Base-by-base conservation (phyloP, 1,139 yeast species). In the Maudiozyma humilis region DNA sequence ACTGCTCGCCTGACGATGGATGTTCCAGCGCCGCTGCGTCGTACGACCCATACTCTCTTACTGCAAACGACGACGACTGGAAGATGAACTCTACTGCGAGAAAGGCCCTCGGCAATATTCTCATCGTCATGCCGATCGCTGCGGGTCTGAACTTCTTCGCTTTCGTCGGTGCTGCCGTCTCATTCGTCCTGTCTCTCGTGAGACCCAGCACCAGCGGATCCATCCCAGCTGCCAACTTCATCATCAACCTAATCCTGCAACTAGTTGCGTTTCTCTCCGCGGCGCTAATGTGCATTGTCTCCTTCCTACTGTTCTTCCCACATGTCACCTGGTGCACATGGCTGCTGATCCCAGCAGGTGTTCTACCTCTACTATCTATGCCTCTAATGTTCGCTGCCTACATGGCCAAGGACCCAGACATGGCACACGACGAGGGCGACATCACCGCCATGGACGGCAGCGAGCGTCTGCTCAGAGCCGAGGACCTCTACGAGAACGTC, bases 121-220 rank as follows among this genome's bases (percentile, higher is more conserved):
- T 91, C 44, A 76, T 89, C 38, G 77, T 86, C 16, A 88, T 84
- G 51, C 95, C 94, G 0, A 77, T 89, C 30, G 86, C 95, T 3
- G 78, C 86, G 14, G 95, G 89, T 0, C 69, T 86, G 59, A 78
- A 58, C 18, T 59, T 62, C 44, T 43, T 62, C 16, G 50, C 85
- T n/a, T 69, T 81, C 43, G 53, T 83, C 8, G 62, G 79, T 3
- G 48, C 52, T 7, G 40, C 49, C 27, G 30, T 51, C 6, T 46
- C 56, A 25, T 17, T 38, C 2, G 36, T 51, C 23, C 34, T 45
- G 5, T 40, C 40, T 32, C 33, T 35, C 19, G 32, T 36, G 13
- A 44, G 27, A 12, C 18, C 25, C 2, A 23, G 54, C 71, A 30
- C 31, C 67, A 6, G 55, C 64, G 14, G 17, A 15, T 15, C 14